Evolutionary conservation across 2,329 filamentous ascomycete genomes (phyloP).

Genomic region (Plectosphaerella cucumerina): DNA sequence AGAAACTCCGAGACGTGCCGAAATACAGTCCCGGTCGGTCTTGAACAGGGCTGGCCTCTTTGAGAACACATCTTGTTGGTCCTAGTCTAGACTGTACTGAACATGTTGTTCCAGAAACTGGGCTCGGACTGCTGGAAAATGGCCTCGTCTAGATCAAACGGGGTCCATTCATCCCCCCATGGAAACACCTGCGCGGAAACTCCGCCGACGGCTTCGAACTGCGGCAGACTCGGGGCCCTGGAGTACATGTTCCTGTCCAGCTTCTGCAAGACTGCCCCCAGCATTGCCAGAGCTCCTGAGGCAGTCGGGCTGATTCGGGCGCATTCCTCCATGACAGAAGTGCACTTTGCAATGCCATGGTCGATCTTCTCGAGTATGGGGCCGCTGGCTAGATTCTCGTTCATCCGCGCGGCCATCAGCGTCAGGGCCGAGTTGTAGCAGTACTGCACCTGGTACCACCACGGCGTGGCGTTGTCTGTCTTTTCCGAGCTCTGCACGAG

Average conservation of each 20-base stretch:
- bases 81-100: background rate
- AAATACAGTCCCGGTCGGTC: no score
- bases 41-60: no score
- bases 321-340: background rate
- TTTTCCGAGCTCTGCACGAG: background rate
- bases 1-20: no score
- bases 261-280: background rate
- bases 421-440: background rate
- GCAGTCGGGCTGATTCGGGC: background rate
- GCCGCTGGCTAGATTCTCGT: background rate
- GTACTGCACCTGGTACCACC: constrained; percentile 2
- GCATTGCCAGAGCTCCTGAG: background rate
- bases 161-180: background rate
- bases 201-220: no score
- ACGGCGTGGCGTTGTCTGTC: background rate
- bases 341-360: background rate
- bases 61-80: no score
- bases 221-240: no score
- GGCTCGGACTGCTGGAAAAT: background rate
- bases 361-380: background rate
- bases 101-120: background rate
- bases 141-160: background rate
- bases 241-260: background rate
- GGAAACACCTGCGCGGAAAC: no score
- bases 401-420: background rate